Evolutionary conservation across 2,329 filamentous ascomycete species (phyloP).

Genomic region (Chlorencoelia australis): DNA sequence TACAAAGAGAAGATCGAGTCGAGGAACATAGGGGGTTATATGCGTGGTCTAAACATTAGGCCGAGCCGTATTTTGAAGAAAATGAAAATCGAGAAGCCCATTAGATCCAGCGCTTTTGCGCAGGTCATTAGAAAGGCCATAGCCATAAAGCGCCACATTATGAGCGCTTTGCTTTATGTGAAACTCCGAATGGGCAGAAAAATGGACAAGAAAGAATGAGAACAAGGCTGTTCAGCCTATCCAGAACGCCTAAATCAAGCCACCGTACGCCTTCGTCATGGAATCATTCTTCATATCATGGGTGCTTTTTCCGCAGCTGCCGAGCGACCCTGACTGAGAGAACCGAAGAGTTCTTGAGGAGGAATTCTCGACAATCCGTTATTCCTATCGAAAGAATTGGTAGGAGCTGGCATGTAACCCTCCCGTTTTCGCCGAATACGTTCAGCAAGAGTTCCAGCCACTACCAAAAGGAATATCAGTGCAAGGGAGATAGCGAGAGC

Average conservation of each 20-base stretch:
- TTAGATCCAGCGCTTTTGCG: slow-evolving; percentile 14
- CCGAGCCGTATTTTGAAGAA: slow-evolving; percentile 12
- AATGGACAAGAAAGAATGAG: slow-evolving; percentile 18
- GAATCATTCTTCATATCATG: slow-evolving; percentile 19
- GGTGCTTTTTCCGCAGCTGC: slow-evolving; percentile 22
- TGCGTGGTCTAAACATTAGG: slow-evolving; percentile 25
- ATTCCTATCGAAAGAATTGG: slow-evolving; percentile 50
- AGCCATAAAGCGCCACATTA: slow-evolving; percentile 4
- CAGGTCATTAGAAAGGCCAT: slow-evolving; percentile 15
- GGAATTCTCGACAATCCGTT: slow-evolving; percentile 50
- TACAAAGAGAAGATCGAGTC: slow-evolving; percentile 23
- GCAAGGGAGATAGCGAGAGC: slow-evolving; percentile 68
- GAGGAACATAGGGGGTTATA: slow-evolving; percentile 7
- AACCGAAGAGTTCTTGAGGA: slow-evolving; percentile 40
- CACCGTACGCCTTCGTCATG: slow-evolving; percentile 18
- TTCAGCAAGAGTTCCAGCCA: slow-evolving; percentile 65
- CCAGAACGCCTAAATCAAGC: slow-evolving; percentile 24
- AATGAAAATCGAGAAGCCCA: slow-evolving; percentile 8
- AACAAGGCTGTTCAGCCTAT: slow-evolving; percentile 19
- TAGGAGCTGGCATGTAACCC: slow-evolving; percentile 71
- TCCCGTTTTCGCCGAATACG: slow-evolving; percentile 66
- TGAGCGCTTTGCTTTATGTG: slow-evolving; percentile 13
- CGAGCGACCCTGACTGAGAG: slow-evolving; percentile 23
- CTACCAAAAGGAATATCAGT: slow-evolving; percentile 67
- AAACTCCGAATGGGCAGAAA: slow-evolving; percentile 19